phyloP scores from a whole-genome alignment of 768 basidiomycete genomes.

The Termitomyces sp. region DNA sequence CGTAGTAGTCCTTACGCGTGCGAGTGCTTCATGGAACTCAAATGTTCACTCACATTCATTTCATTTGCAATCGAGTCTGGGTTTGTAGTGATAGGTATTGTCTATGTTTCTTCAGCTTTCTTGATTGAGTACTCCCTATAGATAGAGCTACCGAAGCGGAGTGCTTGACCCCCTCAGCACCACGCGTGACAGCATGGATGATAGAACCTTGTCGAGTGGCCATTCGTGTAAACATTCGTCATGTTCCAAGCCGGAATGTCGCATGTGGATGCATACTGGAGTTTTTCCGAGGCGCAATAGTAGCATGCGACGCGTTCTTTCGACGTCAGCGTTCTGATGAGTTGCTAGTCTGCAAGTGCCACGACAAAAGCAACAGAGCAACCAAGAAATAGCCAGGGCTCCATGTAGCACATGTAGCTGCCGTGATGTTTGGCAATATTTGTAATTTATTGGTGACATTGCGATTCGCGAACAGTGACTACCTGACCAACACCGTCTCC shows the following conservation, averaged over 20 bases:
- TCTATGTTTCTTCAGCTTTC: not conserved
- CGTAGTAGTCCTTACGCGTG: no score
- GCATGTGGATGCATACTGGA: no score
- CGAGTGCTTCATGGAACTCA: no score
- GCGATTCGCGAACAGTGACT: constrained; percentile 2
- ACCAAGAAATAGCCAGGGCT: not conserved
- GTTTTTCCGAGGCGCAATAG: no score
- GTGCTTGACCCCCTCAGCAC: not conserved
- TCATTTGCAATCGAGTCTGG: not conserved
- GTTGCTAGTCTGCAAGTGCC: not conserved
- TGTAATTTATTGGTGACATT: not conserved
- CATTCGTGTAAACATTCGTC: no score
- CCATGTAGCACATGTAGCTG: no score
- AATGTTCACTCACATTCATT: not conserved
- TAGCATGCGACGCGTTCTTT: no score
- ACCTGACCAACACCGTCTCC: not conserved
- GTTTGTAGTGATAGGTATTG: not conserved
- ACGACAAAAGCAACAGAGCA: not conserved
- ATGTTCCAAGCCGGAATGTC: no score
- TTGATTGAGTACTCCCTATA: not conserved
- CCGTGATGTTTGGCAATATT: constrained; percentile 9
- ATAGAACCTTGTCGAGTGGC: no score
- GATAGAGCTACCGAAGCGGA: no score
- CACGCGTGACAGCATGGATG: not conserved
- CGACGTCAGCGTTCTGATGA: no score